Evolutionary conservation across 495 filamentous ascomycete genomes (phyloP), one percentile per base, ranked within the genome.

Genomic region (Entonaema liquescens): DNA sequence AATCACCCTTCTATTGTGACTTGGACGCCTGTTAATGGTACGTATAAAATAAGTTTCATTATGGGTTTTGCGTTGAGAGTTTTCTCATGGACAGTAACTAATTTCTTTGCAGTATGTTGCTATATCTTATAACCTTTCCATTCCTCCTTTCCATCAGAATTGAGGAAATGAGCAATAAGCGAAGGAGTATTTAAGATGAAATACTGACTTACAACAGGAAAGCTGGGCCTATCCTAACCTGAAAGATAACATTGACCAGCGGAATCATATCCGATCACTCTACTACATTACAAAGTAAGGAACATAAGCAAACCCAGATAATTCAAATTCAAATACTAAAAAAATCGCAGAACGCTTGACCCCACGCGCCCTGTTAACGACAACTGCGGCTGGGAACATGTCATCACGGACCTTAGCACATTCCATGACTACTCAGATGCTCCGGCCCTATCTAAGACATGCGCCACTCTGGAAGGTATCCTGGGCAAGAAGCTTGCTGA

Each of bases 341-440:
- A 42, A 35, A 28, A 56, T 12, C 7, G 25, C 42, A 83, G 80
- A 62, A 82, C 83, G 0, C 79, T 89, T 3, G 87, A 89, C 62
- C 82, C 85, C 2, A 87, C 83, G 17, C 79, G 87, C 13, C 85
- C 86, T 9, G 80, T 89, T 56, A 89, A 89, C 62, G 87, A 89
- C 77, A 89, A 89, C 74, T 89, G 87, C 68, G 87, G 87, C 59
- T 89, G 87, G 87, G 85, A 89, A 50, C 87, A 88, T 62, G 84
- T 88, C 3, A 57, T 78, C 6, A 88, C 85, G 1, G 86, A 89
- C 57, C 79, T 89, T 0, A 86, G 83, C 42, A 89, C 87, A 11
- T 89, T 85, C 78, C 87, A 89, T 73, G 87, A 89, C 79, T 89
- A 89, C 76, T 71, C 77, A 12, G 87, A 89, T 70, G 82, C 79